Conservation (phyloP, 192 early-diverging fungal genomes). For the Mortierella antarctica region DNA sequence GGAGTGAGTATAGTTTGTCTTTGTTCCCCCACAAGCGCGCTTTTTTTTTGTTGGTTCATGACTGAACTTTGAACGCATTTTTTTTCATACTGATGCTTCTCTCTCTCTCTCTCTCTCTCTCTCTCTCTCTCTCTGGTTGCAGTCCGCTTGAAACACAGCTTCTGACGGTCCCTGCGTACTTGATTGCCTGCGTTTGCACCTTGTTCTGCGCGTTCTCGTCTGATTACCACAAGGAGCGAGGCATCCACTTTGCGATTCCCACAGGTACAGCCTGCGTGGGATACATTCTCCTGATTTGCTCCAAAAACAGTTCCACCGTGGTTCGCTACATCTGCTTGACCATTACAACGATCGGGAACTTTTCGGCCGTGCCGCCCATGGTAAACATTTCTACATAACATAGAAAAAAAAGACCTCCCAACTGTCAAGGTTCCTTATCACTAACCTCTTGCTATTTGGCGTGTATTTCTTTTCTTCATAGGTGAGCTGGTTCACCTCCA, state of each 20-base stretch:
- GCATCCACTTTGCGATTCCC: conserved; percentile 53
- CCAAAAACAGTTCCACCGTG: conserved; percentile 7
- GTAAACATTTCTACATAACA: conserved; percentile 64
- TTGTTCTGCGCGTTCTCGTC: conserved; percentile 19
- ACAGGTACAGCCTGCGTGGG: conserved; percentile 47
- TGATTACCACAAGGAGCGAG: conserved; percentile 43
- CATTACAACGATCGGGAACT: conserved; percentile 52
- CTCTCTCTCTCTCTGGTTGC: not conserved
- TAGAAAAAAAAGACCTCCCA: conserved; percentile 62
- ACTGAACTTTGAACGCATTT: not conserved
- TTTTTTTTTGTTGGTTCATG: not conserved
- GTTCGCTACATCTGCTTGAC: conserved; percentile 49
- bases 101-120: not conserved
- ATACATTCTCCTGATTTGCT: conserved; percentile 53
- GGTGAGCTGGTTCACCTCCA: conserved; percentile 62
- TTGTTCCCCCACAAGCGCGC: not conserved
- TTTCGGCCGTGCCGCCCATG: conserved; percentile 68
- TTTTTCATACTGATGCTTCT: not conserved
- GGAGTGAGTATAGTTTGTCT: conserved; percentile 7
- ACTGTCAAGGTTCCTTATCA: conserved; percentile 57
- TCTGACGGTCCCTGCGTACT: conserved; percentile 59
- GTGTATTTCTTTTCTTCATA: not conserved
- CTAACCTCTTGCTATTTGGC: not conserved
- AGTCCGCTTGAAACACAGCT: conserved; percentile 25
- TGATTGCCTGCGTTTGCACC: conserved; percentile 41